Base-by-base conservation (phyloP, 2,329 filamentous ascomycete genomes). In the Lecanosticta acicola region DNA sequence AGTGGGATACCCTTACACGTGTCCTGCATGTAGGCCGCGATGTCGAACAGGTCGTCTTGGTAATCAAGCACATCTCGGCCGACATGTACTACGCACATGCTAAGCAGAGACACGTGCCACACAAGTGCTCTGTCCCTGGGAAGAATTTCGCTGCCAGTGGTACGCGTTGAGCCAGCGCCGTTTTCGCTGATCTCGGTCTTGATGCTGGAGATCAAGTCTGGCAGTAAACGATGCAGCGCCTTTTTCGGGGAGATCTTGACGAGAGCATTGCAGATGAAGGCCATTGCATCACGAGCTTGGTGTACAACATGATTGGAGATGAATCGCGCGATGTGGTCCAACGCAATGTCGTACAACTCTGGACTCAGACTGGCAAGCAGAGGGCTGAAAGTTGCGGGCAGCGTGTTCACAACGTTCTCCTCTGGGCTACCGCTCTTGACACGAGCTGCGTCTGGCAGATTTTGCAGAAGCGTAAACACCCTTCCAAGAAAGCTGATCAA, bases 21-120 rank as follows among this genome's bases (percentile, higher is more conserved):
- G 58, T 93, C 81, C 66, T 98, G 93, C 91, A 98, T 97, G 69
- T 91, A 97, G 44, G 85, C 76, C 10, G 91, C 89, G 64, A 98
- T 91, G 51, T 88, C 85, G 54, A 95, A 87, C 2, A 98, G 78
- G 40, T 97, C 86, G 41, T 87, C 75, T 67, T 89, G 88, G 74
- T 94, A 94, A 50, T 85, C 84, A 49, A 98, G 75, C 11, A 97
- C 87, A 56, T 93, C 87, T 54, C 84, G 81, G 26, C 93, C 93
- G 37, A 98, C 89, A 60, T 98, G 93, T 2, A 98, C 93, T 17
- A 96, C 88, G 49, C 88, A 93, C 91, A 98, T 98, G 63, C 90
- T 94, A 3, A 98, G 78, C 74, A 98, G 89, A 67, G 88, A 95
- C 49, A 97, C 80, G 62, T 97, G 87, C 94, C 94, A 98, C 0